Evolutionary conservation across 495 filamentous ascomycete species (phyloP).

Genomic region (Staphylotrichum longicolle): DNA sequence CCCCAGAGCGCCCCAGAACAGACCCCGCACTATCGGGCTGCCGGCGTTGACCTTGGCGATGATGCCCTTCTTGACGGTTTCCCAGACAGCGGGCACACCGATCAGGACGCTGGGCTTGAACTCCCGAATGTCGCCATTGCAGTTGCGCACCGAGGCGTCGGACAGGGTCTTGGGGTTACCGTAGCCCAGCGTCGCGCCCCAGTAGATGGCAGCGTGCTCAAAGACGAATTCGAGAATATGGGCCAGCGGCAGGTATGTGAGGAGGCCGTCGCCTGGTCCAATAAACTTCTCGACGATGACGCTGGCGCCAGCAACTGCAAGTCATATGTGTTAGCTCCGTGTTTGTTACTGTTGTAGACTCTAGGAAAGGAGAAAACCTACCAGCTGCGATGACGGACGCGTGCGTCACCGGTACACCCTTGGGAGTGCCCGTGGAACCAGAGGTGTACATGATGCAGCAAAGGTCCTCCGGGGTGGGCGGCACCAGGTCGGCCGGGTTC

Average conservation of each 20-base stretch:
- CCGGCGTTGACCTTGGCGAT: slow-evolving; percentile 77
- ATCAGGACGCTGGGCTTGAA: slow-evolving; percentile 89
- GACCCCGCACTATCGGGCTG: slow-evolving; percentile 66
- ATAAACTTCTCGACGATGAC: slow-evolving; percentile 82
- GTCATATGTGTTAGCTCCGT: slow-evolving; percentile 13
- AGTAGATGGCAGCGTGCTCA: slow-evolving; percentile 86
- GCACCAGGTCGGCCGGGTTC: slow-evolving; percentile 76
- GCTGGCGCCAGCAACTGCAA: slow-evolving; percentile 78
- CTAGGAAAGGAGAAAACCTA: slow-evolving; percentile 41
- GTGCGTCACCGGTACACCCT: slow-evolving; percentile 91
- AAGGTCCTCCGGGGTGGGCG: slow-evolving; percentile 79
- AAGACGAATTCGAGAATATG: slow-evolving; percentile 98
- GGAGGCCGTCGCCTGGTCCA: slow-evolving; percentile 77
- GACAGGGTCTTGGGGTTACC: slow-evolving; percentile 92
- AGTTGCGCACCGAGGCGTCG: slow-evolving; percentile 85
- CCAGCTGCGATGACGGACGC: slow-evolving; percentile 83
- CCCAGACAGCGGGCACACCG: slow-evolving; percentile 96
- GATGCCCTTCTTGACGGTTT: slow-evolving; percentile 97
- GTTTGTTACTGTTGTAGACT: not conserved
- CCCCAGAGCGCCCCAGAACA: slow-evolving; percentile 91
- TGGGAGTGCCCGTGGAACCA: slow-evolving; percentile 93
- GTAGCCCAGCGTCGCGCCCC: slow-evolving; percentile 97
- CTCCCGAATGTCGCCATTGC: slow-evolving; percentile 92
- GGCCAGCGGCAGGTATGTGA: slow-evolving; percentile 90
- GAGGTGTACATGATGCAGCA: slow-evolving; percentile 99